A percentile compares a stretch with the other conserved stretches of the same genome.
Evolutionary conservation across 2,329 filamentous ascomycete genomes (phyloP).

Genomic region (Calonectria hongkongensis): DNA sequence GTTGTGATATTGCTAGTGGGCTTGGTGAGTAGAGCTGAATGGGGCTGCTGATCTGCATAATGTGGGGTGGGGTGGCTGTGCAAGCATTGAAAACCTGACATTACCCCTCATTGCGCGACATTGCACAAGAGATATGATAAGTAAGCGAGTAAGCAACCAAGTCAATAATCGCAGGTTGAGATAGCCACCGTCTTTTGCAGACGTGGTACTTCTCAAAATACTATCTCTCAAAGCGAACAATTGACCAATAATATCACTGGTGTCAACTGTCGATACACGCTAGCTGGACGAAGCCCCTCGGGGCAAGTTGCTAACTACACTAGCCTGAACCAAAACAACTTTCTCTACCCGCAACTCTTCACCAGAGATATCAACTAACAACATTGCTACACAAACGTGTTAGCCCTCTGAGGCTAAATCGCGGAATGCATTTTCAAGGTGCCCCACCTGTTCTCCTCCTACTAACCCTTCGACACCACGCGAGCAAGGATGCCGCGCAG

Average conservation of each 20-base stretch:
- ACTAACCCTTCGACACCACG: neutral
- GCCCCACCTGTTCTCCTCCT: neutral
- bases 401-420: neutral
- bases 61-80: slow-evolving; percentile 6
- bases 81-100: neutral
- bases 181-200: neutral
- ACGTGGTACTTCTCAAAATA: neutral
- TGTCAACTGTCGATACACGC: accelerated
- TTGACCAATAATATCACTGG: too few species aligned
- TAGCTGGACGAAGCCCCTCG: neutral
- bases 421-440: neutral
- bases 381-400: too few species aligned
- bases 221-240: too few species aligned
- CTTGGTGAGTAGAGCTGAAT: neutral
- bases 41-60: neutral
- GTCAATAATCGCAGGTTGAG: neutral
- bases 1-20: too few species aligned
- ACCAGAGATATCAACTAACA: too few species aligned
- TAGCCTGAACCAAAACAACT: neutral
- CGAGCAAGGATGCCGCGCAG: neutral
- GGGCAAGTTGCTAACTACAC: neutral
- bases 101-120: neutral
- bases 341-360: neutral
- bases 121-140: neutral
- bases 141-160: too few species aligned